phyloP scores from a whole-genome alignment of 2,329 filamentous ascomycete genomes.

The Trichoderma semiorbis region DNA sequence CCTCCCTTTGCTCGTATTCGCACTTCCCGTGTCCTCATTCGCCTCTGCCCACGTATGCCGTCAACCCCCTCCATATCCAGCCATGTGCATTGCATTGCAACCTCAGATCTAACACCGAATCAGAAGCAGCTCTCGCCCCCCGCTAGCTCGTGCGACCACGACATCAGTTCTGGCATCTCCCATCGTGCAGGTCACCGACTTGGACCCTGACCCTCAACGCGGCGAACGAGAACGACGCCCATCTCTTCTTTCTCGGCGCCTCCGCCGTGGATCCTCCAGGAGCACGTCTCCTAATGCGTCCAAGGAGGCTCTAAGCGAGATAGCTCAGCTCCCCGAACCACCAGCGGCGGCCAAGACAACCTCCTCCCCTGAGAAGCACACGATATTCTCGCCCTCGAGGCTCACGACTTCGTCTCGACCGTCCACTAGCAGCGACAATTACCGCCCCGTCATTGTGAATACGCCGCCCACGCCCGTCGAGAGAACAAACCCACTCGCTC shows the following conservation, averaged over 20 bases:
- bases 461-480: conserved; percentile 64
- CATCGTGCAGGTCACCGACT: conserved; percentile 56
- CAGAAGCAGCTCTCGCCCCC: conserved; percentile 27
- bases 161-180: conserved; percentile 61
- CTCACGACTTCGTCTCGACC: conserved; percentile 40
- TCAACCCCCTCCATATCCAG: conserved; percentile 3
- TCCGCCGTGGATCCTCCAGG: conserved; percentile 48
- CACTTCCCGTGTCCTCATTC: neutral
- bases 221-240: conserved; percentile 30
- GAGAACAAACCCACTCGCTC: conserved; percentile 23
- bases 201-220: conserved; percentile 26
- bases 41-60: conserved; percentile 3
- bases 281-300: conserved; percentile 15
- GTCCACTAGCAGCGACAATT: conserved; percentile 43
- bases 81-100: conserved; percentile 1
- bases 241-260: conserved; percentile 56
- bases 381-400: conserved; percentile 28
- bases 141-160: conserved; percentile 28
- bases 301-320: conserved; percentile 13
- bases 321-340: conserved; percentile 26
- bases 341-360: conserved; percentile 30
- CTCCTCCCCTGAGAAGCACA: conserved; percentile 28
- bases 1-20: conserved; percentile 8
- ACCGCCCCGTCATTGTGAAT: conserved; percentile 58
- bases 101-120: conserved; percentile 9